phyloP scores from a whole-genome alignment of 805 yeast species.

The Brettanomyces bruxellensis region DNA sequence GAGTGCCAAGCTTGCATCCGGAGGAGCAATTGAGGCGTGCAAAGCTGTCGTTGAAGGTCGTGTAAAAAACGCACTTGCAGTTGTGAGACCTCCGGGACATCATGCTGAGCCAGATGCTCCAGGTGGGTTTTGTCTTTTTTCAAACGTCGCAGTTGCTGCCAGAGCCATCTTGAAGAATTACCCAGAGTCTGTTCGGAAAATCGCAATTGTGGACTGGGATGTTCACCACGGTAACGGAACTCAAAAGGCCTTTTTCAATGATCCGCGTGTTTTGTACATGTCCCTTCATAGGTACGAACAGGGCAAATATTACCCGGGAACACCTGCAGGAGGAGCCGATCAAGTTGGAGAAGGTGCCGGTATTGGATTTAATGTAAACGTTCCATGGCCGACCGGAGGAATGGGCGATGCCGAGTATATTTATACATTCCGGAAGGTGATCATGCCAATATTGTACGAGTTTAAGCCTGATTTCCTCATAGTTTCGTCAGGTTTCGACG shows the following conservation, averaged over 20 bases:
- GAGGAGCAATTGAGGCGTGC: conserved; percentile 96
- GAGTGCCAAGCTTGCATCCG: conserved; percentile 88
- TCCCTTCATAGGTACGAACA: conserved; percentile 89
- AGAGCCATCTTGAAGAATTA: conserved; percentile 69
- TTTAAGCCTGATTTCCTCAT: conserved; percentile 90
- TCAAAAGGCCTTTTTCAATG: conserved; percentile 81
- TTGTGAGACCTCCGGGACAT: conserved; percentile 98
- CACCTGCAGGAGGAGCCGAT: conserved; percentile 72
- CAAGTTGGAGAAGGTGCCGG: conserved; percentile 83
- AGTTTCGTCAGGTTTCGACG: conserved; percentile 94
- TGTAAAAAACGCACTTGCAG: conserved; percentile 87
- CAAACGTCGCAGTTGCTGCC: conserved; percentile 97
- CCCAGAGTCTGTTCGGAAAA: conserved; percentile 80
- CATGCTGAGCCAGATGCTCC: conserved; percentile 98
- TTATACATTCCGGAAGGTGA: conserved; percentile 77
- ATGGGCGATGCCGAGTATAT: conserved; percentile 94
- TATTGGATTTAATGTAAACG: conserved; percentile 77
- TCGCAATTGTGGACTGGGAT: conserved; percentile 93
- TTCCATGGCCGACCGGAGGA: conserved; percentile 90
- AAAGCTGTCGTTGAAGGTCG: conserved; percentile 87
- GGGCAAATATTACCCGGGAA: conserved; percentile 92
- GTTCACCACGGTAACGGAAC: conserved; percentile 99
- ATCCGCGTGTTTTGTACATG: conserved; percentile 83
- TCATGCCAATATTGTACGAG: conserved; percentile 84
- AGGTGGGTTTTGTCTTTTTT: conserved; percentile 93